Base-by-base conservation (phyloP, 441 rosid genomes). In the Macaranga tanarius region DNA sequence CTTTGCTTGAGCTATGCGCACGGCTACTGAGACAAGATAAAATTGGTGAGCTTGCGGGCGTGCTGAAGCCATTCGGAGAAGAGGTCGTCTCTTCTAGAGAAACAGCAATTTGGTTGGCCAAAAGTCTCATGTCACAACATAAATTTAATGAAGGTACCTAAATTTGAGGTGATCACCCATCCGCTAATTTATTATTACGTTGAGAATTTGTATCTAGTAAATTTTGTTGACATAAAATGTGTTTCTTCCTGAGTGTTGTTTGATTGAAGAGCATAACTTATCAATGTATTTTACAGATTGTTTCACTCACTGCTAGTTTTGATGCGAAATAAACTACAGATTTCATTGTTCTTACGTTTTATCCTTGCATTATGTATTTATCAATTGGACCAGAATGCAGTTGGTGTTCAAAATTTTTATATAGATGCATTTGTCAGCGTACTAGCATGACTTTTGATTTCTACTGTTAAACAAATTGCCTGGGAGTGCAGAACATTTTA, bases 51-150 rank as follows among this genome's bases (percentile, higher is more conserved):
- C 97, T 95, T 62, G 75, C 93, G 12, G 97, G 98, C 55, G 89
- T 95, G 73, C 87, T 92, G 48, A 86, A 87, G 70, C 98, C 99
- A 34, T 95, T 95, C 44, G 98, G 98, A 5, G 98, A 89, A 79
- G 99, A 95, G 74, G 79, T 80, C 19, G 96, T 91, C 9, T 95
- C 99, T 2, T 94, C 99, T 0, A 91, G 97, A 74, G 99, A 95
- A 80, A 95, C 99, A 26, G 99, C 99, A 48, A 95, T 95, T 73
- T 95, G 95, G 97, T 84, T 95, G 75, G 91, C 97, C 19, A 92
- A 90, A 83, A 89, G 92, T 83, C 98, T 95, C 67, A 79, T 94
- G 86, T 83, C 97, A 68, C 84, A 85, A 17, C 90, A 90, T 22
- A 89, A 90, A 63, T 71, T 86, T 57, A 82, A 84, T 59, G 91